Base-by-base conservation (phyloP, 192 early-diverging fungal genomes). In the Physocladia obscura region DNA sequence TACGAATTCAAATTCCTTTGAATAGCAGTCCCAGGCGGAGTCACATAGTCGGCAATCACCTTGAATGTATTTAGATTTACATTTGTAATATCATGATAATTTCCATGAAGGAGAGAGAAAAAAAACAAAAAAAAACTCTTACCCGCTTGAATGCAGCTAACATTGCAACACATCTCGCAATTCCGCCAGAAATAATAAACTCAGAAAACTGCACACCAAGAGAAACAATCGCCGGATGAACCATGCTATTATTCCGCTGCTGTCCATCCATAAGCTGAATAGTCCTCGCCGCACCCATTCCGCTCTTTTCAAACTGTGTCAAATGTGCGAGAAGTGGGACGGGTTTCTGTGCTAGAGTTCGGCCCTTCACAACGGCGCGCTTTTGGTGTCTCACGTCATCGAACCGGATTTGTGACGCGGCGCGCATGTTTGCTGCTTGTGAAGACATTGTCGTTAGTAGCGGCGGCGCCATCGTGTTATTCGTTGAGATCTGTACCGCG, bases 91-190 rank as follows among this genome's bases (percentile, higher is more conserved):
- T n/a, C n/a, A n/a, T n/a, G n/a, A n/a, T n/a, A n/a, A n/a, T n/a
- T n/a, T n/a, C n/a, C n/a, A n/a, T n/a, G n/a, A n/a, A n/a, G n/a
- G n/a, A n/a, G n/a, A n/a, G n/a, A n/a, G n/a, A n/a, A n/a, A n/a
- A n/a, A n/a, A 24, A 34, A 50, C 21, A 4, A 4, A 6, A 17
- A 38, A 24, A 27, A 11, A 6, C 4, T 73, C 67, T 1, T 81
- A 90, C 92, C 82, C 87, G 89, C 67, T 86, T 84, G 69, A 99
- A 95, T 0, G 92, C 90, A 24, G 78, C 76, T 35, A 99, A 65
- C 76, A 95, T 92, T n/a, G 96, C 93, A 22, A 94, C 77, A 62
- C 92, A 91, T 38, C 97, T 79, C 0, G 95, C 93, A 71, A 95
- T 98, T 15, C 95, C 91, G 2, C 97, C 95, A 47, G 84, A 79